A percentile compares a stretch with the other conserved stretches of the same genome.
phyloP scores from a whole-genome alignment of 2,329 filamentous ascomycete species.

The Penicillium polonicum region DNA sequence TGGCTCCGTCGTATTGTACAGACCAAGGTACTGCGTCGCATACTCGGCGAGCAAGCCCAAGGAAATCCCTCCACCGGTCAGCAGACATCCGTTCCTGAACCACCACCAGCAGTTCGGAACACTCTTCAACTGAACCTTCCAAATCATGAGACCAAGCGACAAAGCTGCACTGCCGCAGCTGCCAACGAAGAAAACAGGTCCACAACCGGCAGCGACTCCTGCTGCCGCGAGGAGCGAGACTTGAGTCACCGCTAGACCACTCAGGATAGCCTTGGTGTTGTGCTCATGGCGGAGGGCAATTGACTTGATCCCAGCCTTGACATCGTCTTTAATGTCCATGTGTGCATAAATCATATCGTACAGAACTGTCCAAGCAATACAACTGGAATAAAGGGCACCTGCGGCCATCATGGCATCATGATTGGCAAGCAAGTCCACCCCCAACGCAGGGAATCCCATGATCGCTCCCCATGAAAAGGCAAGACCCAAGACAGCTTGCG shows the following conservation, averaged over 20 bases:
- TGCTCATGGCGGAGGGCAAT: conserved; percentile 52
- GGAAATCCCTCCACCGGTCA: conserved; percentile 60
- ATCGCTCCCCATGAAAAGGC: conserved; percentile 54
- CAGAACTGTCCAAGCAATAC: conserved; percentile 49
- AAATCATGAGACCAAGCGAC: conserved; percentile 59
- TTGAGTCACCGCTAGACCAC: conserved; percentile 42
- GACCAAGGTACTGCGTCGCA: conserved; percentile 30
- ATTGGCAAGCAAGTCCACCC: conserved; percentile 46
- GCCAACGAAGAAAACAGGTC: conserved; percentile 59
- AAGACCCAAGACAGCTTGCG: conserved; percentile 53
- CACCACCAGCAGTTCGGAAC: conserved; percentile 63
- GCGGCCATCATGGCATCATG: conserved; percentile 38
- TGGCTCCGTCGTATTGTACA: conserved; percentile 24
- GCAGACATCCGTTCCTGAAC: conserved; percentile 62
- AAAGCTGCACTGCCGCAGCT: conserved; percentile 57
- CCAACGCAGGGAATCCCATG: conserved; percentile 49
- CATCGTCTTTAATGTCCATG: conserved; percentile 53
- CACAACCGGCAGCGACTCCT: conserved; percentile 52
- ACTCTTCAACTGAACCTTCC: conserved; percentile 56
- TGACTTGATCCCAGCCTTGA: conserved; percentile 51
- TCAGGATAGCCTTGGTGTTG: conserved; percentile 47
- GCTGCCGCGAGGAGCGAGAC: conserved; percentile 45
- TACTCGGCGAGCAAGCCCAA: conserved; percentile 59
- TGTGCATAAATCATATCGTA: conserved; percentile 55
- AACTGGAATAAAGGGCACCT: conserved; percentile 47